phyloP scores from a whole-genome alignment of 306 rosid species.

The Quercus bicolor region DNA sequence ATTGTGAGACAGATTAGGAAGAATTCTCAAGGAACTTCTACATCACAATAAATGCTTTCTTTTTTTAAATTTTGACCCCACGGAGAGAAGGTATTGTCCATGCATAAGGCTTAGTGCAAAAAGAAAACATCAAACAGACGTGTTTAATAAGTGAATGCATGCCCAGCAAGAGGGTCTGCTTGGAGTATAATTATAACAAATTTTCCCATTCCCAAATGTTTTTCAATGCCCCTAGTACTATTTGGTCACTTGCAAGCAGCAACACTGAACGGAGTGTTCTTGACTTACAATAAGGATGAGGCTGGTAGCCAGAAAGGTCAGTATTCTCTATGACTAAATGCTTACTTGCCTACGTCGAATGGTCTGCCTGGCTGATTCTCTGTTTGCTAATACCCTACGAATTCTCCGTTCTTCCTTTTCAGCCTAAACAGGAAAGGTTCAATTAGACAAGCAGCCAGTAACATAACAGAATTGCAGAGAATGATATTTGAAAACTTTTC shows the following conservation, averaged over 20 bases:
- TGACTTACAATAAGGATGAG: no score
- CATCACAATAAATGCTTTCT: neutral
- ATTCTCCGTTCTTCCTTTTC: conserved; percentile 87
- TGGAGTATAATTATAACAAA: neutral
- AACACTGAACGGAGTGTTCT: no score
- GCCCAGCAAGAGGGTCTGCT: neutral
- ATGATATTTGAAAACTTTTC: conserved; percentile 1
- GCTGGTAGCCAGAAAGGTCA: no score
- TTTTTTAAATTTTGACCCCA: no score
- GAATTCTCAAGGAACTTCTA: neutral
- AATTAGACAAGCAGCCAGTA: neutral
- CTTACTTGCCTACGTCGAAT: conserved; percentile 93
- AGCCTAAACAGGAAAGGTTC: conserved; percentile 41
- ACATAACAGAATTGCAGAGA: neutral
- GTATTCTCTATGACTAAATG: neutral
- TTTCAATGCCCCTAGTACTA: no score
- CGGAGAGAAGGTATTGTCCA: neutral
- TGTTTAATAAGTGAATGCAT: neutral
- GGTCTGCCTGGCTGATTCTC: conserved; percentile 97
- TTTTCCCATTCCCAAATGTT: neutral
- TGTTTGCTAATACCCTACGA: conserved; percentile 82
- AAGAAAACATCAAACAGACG: neutral
- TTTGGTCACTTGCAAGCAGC: no score
- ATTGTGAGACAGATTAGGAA: neutral
- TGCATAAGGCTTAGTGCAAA: neutral